Conservation (phyloP, 2,329 filamentous ascomycete genomes). For the Fusarium guadeloupense region DNA sequence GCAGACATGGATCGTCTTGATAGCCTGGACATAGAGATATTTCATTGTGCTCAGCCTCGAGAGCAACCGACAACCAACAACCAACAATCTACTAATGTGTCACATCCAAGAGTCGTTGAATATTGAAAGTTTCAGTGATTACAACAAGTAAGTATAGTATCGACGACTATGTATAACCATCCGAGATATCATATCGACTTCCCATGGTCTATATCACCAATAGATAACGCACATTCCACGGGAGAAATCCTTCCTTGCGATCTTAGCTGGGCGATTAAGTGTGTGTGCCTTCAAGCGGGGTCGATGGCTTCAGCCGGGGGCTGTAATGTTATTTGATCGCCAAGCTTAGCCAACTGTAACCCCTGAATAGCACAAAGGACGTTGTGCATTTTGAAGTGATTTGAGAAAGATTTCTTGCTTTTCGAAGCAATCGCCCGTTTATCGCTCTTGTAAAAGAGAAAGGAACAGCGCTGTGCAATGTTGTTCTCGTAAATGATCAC, state of each 20-base stretch:
- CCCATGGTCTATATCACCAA: neutral
- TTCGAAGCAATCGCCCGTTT: constrained; percentile 1
- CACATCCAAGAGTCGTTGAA: neutral
- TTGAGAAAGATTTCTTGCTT: neutral
- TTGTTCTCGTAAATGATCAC: neutral
- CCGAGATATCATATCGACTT: neutral
- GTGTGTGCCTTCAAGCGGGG: constrained; percentile 26
- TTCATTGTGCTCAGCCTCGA: constrained; percentile 8
- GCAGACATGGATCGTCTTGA: constrained; percentile 13
- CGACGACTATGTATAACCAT: neutral
- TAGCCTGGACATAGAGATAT: too few relatives aligned
- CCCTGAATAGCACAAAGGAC: constrained; percentile 23
- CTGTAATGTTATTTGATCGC: constrained; percentile 19
- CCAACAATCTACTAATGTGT: neutral
- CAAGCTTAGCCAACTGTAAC: constrained; percentile 17
- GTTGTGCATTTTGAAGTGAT: constrained; percentile 16
- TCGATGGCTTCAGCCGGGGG: constrained; percentile 14
- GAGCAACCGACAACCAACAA: neutral
- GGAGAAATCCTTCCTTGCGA: constrained; percentile 27
- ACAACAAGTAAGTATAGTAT: neutral
- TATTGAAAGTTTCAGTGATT: neutral
- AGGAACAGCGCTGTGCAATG: constrained; percentile 3
- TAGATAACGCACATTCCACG: constrained; percentile 32
- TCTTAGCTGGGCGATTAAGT: constrained; percentile 29
- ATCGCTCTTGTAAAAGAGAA: constrained; percentile 9